These are phyloP conservation scores for Flaveria bidentis DNA, from an alignment of 129 eudicot genomes.

Conservation along the genomic window DNA sequence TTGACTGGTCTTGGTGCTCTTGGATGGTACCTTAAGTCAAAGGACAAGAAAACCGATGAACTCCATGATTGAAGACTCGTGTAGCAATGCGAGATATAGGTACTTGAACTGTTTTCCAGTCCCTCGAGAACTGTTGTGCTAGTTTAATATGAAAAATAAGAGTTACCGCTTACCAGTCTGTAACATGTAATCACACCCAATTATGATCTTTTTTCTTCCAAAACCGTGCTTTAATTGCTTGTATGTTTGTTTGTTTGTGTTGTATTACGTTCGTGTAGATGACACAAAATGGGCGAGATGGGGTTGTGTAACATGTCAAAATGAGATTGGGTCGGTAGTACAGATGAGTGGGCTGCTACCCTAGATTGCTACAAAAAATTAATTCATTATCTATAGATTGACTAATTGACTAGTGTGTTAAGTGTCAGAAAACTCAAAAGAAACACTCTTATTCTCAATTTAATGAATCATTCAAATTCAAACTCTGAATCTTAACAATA, in stretches of 20 bases:
- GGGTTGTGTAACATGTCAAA: background rate
- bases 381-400: no score
- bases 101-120: background rate
- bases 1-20: conserved; percentile 50
- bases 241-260: background rate
- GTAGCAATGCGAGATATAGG: background rate
- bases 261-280: background rate
- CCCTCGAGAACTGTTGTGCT: background rate
- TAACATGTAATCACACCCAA: background rate
- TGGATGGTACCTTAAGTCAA: conserved; percentile 67
- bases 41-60: conserved; percentile 55
- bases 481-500: no score
- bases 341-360: no score
- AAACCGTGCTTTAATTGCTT: background rate
- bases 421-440: no score
- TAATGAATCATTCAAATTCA: no score
- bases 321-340: no score
- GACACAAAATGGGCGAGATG: no score
- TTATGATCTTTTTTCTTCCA: background rate
- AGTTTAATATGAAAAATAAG: conserved; percentile 27
- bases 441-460: no score
- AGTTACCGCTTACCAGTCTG: background rate
- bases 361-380: no score
- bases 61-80: conserved; percentile 51
- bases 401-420: no score